These are phyloP conservation scores for Metschnikowia kunwiensis DNA, from an alignment of 805 yeast genomes.

Conservation along the genomic window DNA sequence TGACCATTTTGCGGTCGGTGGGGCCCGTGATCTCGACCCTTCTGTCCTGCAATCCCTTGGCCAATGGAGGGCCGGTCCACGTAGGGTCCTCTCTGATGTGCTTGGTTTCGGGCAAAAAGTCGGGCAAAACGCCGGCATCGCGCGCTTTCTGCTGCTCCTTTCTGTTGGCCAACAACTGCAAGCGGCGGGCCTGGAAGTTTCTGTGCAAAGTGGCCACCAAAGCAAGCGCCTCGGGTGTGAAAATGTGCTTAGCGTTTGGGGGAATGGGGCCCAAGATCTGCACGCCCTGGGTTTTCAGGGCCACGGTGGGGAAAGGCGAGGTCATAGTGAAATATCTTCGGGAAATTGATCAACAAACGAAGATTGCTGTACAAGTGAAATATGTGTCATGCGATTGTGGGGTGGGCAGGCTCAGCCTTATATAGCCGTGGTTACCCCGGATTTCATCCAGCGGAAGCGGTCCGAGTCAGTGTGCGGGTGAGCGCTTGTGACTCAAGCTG, in stretches of 20 bases:
- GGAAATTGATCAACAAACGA: neutral
- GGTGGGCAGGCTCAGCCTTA: neutral
- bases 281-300: conserved; percentile 49
- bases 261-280: conserved; percentile 53
- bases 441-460: conserved; percentile 19
- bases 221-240: conserved; percentile 60
- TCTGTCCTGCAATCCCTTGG: conserved; percentile 70
- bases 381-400: no score
- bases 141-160: conserved; percentile 55
- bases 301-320: conserved; percentile 44
- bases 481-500: conserved; percentile 11
- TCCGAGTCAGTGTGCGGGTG: conserved; percentile 15
- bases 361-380: neutral
- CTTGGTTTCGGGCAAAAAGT: conserved; percentile 66
- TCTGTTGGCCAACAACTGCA: conserved; percentile 58
- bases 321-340: conserved; percentile 9
- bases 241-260: conserved; percentile 49
- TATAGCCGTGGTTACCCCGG: conserved; percentile 9
- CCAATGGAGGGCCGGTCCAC: conserved; percentile 74
- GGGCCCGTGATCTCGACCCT: conserved; percentile 85
- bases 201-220: conserved; percentile 73
- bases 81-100: conserved; percentile 66
- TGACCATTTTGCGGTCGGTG: conserved; percentile 78
- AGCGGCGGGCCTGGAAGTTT: conserved; percentile 62
- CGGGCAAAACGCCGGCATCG: conserved; percentile 60